Evolutionary conservation across 495 filamentous ascomycete genomes (phyloP).

Genomic region (Penicillium riverlandense): DNA sequence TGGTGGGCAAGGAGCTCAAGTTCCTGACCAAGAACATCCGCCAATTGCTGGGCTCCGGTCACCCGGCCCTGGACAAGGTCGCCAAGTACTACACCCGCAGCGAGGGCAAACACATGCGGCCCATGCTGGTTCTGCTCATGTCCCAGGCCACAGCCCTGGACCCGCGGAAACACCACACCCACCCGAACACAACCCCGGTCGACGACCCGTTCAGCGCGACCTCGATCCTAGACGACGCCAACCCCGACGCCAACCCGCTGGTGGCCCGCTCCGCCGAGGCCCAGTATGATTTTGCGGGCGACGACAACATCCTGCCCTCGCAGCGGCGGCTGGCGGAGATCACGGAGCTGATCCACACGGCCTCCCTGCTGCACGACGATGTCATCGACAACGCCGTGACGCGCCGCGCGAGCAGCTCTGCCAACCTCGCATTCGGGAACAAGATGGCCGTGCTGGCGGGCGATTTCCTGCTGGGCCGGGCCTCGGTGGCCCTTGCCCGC

Average conservation of each 20-base stretch:
- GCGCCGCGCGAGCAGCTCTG: conserved; percentile 74
- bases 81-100: conserved; percentile 98
- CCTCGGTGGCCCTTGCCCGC: conserved; percentile 87
- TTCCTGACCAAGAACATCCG: conserved; percentile 85
- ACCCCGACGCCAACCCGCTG: conserved; percentile 58
- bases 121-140: conserved; percentile 92
- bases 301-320: conserved; percentile 53
- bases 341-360: conserved; percentile 94
- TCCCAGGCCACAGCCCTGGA: conserved; percentile 79
- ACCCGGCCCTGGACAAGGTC: conserved; percentile 87
- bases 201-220: conserved; percentile 72
- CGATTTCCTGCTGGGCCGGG: conserved; percentile 87
- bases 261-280: conserved; percentile 43
- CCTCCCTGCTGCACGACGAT: conserved; percentile 94
- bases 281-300: conserved; percentile 28
- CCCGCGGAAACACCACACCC: conserved; percentile 49
- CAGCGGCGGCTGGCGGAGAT: conserved; percentile 92
- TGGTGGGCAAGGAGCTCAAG: conserved; percentile 92
- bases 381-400: conserved; percentile 89
- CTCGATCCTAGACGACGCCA: conserved; percentile 70
- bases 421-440: conserved; percentile 91
- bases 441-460: conserved; percentile 98
- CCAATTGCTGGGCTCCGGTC: conserved; percentile 80
- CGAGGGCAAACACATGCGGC: conserved; percentile 94
- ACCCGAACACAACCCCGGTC: conserved; percentile 42